Conservation (phyloP, 2,329 filamentous ascomycete species). For the Sporothrix humicola region DNA sequence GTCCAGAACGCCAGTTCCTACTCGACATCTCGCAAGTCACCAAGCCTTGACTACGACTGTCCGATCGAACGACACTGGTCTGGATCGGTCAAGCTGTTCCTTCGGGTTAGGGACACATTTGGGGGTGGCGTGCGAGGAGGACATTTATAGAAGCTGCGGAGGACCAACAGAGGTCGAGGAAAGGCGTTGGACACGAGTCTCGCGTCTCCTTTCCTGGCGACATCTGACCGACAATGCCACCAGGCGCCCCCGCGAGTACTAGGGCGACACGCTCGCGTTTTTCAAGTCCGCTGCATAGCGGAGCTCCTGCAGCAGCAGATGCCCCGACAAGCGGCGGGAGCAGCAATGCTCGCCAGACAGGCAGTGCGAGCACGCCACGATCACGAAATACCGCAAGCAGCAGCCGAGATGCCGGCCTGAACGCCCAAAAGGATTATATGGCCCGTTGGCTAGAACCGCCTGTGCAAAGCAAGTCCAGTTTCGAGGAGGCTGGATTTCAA, state of each 20-base stretch:
- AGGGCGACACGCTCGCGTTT: conserved; percentile 62
- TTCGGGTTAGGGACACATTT: no score
- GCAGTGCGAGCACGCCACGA: conserved; percentile 18
- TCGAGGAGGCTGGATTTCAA: conserved; percentile 76
- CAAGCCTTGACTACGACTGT: neutral
- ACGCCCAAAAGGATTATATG: conserved; percentile 57
- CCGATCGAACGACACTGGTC: neutral
- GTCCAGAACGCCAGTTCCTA: neutral
- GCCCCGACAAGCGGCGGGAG: conserved; percentile 27
- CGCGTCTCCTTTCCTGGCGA: neutral
- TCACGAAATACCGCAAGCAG: conserved; percentile 38
- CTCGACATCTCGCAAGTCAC: neutral
- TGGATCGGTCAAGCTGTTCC: neutral
- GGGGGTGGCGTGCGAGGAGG: conserved; percentile 27
- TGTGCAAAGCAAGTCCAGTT: conserved; percentile 70
- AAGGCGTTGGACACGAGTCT: conserved; percentile 2
- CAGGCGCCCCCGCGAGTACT: conserved; percentile 52
- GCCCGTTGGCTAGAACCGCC: conserved; percentile 64
- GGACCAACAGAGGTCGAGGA: neutral
- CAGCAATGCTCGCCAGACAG: neutral
- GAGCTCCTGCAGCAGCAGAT: conserved; percentile 37
- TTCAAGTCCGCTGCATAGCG: conserved; percentile 56
- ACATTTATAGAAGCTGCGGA: neutral
- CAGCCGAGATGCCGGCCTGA: conserved; percentile 38
- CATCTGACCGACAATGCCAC: conserved; percentile 36